Evolutionary conservation across 2,329 filamentous ascomycete species (phyloP).

Genomic region (Xylariaceae sp.): DNA sequence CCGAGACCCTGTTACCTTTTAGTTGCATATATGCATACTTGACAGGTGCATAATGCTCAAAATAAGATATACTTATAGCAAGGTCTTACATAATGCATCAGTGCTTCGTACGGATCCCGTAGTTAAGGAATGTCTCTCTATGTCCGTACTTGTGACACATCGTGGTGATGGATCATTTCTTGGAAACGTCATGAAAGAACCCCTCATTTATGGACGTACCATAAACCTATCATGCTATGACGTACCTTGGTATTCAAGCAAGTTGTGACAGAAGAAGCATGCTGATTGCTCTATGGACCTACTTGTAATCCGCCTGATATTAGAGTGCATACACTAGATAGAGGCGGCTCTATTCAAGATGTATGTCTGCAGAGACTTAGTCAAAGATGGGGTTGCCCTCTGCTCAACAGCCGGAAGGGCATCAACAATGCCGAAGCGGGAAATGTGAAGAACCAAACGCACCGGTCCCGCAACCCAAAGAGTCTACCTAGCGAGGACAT

Average conservation of each 20-base stretch:
- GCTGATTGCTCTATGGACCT: background rate
- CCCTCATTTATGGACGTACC: background rate
- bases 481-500: background rate
- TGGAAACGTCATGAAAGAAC: too few species aligned
- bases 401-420: background rate
- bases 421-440: constrained; percentile 1
- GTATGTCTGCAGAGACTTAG: background rate
- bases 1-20: too few species aligned
- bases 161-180: too few species aligned
- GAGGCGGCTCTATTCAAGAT: background rate
- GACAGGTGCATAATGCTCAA: too few species aligned
- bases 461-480: background rate
- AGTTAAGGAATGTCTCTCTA: too few species aligned
- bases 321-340: background rate
- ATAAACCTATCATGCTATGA: background rate
- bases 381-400: background rate
- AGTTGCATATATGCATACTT: too few species aligned
- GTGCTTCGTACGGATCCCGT: too few species aligned
- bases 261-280: background rate
- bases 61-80: too few species aligned
- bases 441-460: background rate
- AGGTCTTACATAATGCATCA: too few species aligned
- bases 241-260: background rate
- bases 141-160: too few species aligned
- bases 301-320: background rate